Conservation (phyloP, 768 basidiomycete genomes). For the Zangia roseola region DNA sequence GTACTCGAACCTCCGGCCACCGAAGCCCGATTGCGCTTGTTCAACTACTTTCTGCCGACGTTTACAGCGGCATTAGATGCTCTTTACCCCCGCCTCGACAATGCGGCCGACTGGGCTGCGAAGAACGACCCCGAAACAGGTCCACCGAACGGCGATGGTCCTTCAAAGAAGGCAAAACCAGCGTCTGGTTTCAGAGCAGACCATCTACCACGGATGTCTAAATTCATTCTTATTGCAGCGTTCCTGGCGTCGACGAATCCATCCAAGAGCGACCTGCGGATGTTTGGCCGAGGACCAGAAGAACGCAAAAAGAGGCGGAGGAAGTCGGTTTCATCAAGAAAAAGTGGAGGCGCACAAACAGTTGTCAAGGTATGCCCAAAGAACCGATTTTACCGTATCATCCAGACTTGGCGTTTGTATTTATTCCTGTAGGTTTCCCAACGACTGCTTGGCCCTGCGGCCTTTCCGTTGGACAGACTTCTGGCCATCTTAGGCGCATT, state of each 20-base stretch:
- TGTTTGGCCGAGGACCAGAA: constrained; percentile 78
- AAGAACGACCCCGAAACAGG: constrained; percentile 43
- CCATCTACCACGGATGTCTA: constrained; percentile 62
- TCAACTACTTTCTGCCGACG: constrained; percentile 58
- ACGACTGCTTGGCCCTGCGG: constrained; percentile 71
- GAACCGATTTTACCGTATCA: neutral
- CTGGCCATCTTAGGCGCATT: constrained; percentile 78
- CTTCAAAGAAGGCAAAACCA: too few relatives aligned
- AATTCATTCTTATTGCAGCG: constrained; percentile 72
- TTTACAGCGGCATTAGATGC: constrained; percentile 61
- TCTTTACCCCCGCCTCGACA: constrained; percentile 66
- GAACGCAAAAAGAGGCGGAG: constrained; percentile 53
- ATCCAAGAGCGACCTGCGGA: constrained; percentile 69
- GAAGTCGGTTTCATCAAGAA: constrained; percentile 38
- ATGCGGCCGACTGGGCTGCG: constrained; percentile 61
- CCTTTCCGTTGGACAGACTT: constrained; percentile 79
- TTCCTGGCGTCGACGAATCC: constrained; percentile 88
- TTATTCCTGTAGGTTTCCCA: too few relatives aligned
- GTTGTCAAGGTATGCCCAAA: constrained; percentile 35
- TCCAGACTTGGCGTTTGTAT: too few relatives aligned
- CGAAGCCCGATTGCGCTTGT: constrained; percentile 66
- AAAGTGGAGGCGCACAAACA: too few relatives aligned
- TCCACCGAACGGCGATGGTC: constrained; percentile 2
- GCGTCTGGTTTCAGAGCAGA: constrained; percentile 22
- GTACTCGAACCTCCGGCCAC: constrained; percentile 44